These are phyloP conservation scores for Zea luxurians DNA, from an alignment of 176 grass and related monocot genomes.

Conservation along the genomic window DNA sequence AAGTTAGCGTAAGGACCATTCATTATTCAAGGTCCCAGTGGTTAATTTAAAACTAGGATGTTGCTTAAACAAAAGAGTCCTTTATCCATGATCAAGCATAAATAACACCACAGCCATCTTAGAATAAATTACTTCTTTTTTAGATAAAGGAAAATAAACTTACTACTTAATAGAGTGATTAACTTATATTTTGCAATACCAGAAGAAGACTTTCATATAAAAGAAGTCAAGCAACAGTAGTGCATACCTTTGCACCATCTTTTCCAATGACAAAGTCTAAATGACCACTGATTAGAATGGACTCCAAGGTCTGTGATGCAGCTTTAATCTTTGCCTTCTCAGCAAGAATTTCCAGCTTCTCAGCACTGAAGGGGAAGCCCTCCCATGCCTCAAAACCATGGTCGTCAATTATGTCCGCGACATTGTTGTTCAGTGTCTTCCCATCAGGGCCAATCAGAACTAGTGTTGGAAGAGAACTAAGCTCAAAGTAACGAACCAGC, in stretches of 20 bases:
- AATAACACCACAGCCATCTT: background rate
- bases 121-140: background rate
- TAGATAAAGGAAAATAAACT: background rate
- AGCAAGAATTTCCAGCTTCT: conserved; percentile 67
- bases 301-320: conserved; percentile 68
- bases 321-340: conserved; percentile 62
- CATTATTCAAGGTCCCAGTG: background rate
- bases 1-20: background rate
- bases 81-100: background rate
- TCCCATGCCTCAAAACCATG: conserved; percentile 72
- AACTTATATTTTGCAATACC: background rate
- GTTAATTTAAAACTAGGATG: background rate
- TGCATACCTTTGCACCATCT: conserved; percentile 54
- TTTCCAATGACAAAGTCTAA: conserved; percentile 68
- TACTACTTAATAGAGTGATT: conserved; percentile 6
- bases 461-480: conserved; percentile 55
- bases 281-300: conserved; percentile 63
- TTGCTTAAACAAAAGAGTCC: background rate
- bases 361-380: conserved; percentile 68
- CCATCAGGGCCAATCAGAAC: conserved; percentile 82
- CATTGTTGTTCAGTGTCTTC: conserved; percentile 65
- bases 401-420: conserved; percentile 64
- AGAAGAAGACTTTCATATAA: conserved; percentile 1
- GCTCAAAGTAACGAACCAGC: conserved; percentile 77
- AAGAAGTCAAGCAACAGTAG: conserved; percentile 11